Percentiles rank a stretch among this genome's conserved stretches.
Evolutionary conservation across 1,284 basidiomycete species (phyloP).

Genomic region (Hemileia vastatrix): DNA sequence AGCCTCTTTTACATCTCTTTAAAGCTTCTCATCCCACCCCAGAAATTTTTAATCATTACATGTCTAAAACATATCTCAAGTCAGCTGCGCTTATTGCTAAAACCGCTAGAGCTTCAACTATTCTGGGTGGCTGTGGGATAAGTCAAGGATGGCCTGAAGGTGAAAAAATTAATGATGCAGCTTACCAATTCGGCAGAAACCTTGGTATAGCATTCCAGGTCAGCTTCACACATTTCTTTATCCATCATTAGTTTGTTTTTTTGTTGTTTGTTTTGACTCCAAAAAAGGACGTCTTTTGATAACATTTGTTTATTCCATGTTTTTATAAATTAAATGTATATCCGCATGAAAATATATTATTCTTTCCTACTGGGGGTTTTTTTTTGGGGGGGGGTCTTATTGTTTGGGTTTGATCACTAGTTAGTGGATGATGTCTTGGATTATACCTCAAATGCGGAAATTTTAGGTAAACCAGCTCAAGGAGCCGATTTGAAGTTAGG

Average conservation of each 20-base stretch:
- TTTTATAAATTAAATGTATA: no score
- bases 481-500: conserved; percentile 79
- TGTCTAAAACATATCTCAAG: conserved; percentile 92
- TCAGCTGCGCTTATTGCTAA: conserved; percentile 95
- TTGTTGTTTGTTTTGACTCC: no score
- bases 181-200: conserved; percentile 82
- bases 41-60: conserved; percentile 70
- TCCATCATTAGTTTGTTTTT: no score
- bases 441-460: conserved; percentile 55
- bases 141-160: conserved; percentile 52
- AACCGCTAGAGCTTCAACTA: conserved; percentile 73
- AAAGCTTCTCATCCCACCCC: neutral
- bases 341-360: neutral
- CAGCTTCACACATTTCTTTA: conserved; percentile 30
- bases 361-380: neutral
- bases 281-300: no score
- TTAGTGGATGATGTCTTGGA: conserved; percentile 87
- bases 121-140: conserved; percentile 67
- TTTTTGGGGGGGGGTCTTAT: no score
- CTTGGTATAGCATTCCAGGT: conserved; percentile 92
- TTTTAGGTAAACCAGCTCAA: conserved; percentile 66
- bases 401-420: no score
- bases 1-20: neutral
- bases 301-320: no score
- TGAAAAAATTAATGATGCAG: conserved; percentile 80